phyloP scores from a whole-genome alignment of 805 yeast genomes.

The Candida rishiriensis region DNA sequence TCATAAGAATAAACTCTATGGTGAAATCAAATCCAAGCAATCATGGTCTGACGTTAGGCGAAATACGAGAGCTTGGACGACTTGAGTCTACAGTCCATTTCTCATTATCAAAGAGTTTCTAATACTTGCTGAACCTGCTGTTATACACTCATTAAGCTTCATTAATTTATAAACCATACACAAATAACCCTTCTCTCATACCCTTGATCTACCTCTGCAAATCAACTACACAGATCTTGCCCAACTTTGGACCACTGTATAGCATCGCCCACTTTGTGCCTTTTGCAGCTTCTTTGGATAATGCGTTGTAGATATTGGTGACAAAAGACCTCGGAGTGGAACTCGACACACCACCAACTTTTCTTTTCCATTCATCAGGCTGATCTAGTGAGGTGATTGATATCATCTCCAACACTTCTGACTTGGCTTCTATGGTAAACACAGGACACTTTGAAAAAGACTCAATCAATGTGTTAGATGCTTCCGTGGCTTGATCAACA shows the following conservation, averaged over 20 bases:
- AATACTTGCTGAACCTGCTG: no score
- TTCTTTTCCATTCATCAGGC: slow-evolving; percentile 78
- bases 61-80: no score
- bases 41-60: no score
- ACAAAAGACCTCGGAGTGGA: slow-evolving; percentile 79
- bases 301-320: slow-evolving; percentile 62
- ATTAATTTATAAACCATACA: no score
- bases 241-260: slow-evolving; percentile 77
- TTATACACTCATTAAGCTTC: no score
- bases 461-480: slow-evolving; percentile 49
- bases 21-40: no score
- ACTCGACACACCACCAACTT: slow-evolving; percentile 78
- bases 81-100: no score
- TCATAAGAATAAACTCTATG: no score
- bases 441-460: slow-evolving; percentile 65
- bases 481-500: slow-evolving; percentile 68
- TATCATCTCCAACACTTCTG: slow-evolving; percentile 82
- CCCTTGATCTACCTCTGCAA: slow-evolving; percentile 51
- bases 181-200: no score
- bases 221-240: slow-evolving; percentile 63
- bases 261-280: slow-evolving; percentile 75
- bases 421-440: slow-evolving; percentile 72
- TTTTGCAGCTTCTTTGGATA: slow-evolving; percentile 66
- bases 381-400: slow-evolving; percentile 69
- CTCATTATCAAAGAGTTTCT: no score